A percentile compares a stretch with the other conserved stretches of the same genome.
phyloP scores from a whole-genome alignment of 495 filamentous ascomycete species.

The Usnea hakonensis region DNA sequence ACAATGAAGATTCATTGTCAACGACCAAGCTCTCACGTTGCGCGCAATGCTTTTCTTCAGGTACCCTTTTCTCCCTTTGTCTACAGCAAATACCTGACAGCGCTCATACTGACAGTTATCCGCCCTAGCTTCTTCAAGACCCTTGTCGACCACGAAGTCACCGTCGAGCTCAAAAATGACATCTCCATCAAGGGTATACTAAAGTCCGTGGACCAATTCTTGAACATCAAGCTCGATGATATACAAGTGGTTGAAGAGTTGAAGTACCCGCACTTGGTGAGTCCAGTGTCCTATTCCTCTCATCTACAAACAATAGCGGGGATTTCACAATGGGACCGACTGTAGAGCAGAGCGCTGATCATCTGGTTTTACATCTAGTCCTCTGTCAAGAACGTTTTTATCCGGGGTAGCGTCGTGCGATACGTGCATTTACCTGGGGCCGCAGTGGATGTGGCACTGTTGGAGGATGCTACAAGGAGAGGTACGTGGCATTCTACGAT shows the following conservation, averaged over 20 bases:
- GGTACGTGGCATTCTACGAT: constrained; percentile 40
- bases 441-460: constrained; percentile 78
- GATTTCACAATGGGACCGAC: neutral
- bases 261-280: constrained; percentile 83
- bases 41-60: constrained; percentile 52
- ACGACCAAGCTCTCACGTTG: neutral
- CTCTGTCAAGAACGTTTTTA: constrained; percentile 98
- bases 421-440: constrained; percentile 88
- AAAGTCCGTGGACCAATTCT: constrained; percentile 95
- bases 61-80: constrained; percentile 25
- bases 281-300: constrained; percentile 18
- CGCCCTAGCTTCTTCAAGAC: constrained; percentile 92
- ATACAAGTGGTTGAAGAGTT: constrained; percentile 83
- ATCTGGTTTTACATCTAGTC: constrained; percentile 34
- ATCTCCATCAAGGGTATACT: constrained; percentile 89
- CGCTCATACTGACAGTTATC: neutral
- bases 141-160: constrained; percentile 91
- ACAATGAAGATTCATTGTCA: neutral
- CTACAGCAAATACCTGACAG: neutral
- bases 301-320: neutral
- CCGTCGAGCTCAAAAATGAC: constrained; percentile 98
- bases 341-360: constrained; percentile 1
- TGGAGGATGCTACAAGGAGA: constrained; percentile 94
- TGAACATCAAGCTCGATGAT: constrained; percentile 98
- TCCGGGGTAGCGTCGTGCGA: constrained; percentile 89